Base-by-base conservation (phyloP, 768 basidiomycete species). In the Xerocomus potaroensis region DNA sequence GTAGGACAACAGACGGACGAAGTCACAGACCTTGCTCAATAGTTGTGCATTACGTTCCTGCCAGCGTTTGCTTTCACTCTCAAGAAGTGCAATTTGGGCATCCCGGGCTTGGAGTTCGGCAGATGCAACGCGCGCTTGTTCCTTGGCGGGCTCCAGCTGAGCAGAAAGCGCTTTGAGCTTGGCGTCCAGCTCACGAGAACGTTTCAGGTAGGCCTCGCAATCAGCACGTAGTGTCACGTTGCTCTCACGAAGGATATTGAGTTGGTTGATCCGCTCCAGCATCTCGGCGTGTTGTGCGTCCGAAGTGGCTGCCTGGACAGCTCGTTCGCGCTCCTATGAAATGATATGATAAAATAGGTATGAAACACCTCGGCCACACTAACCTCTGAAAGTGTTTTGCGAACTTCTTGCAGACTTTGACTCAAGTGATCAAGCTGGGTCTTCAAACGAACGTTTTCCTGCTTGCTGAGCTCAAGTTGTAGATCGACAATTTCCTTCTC, bases 401-500 rank as follows among this genome's bases (percentile, higher is more conserved):
- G 73, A 3, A 81, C 78, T 47, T 91, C 88, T 43, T 89, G 79
- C 57, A 93, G 67, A 34, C 68, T 79, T 51, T 82, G 81, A 14
- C 75, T 73, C 33, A 91, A 62, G 56, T 87, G 83, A 6, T 91
- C 89, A 22, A 87, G 76, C 59, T 92, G 86, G 16, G 77, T 68
- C 63, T 85, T 87, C 42, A 90, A 64, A 5, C 90, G 78, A 8
- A 78, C 67, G 54, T 77, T 87, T 69, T 93, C 90, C 56, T 82
- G 79, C 60, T 78, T 80, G 72, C 83, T 77, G 39, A 93, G 78
- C 57, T 92, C 87, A 21, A 91, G 74, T 53, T 92, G 89, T 26
- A 92, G 76, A 55, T 94, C 91, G 36, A 89, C 84, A 43, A 94
- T 91, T 62, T 93, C 90, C 68, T 94, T 92, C 73, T 93, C 91